Conservation (phyloP, 2,329 filamentous ascomycete species). For the Cryphonectria radicalis region DNA sequence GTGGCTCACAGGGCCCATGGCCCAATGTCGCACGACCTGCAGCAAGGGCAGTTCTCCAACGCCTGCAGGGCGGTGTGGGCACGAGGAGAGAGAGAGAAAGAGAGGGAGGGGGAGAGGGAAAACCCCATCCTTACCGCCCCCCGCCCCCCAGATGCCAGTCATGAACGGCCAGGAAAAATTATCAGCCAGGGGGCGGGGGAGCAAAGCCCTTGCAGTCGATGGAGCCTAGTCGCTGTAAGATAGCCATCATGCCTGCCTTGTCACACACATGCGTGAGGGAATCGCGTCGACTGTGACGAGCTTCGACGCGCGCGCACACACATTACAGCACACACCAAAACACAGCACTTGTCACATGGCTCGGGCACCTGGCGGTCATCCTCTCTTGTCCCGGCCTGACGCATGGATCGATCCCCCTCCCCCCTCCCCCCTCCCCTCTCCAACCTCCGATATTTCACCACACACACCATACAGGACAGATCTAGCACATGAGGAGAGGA, state of each 20-base stretch:
- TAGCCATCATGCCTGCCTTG: not conserved
- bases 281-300: not conserved
- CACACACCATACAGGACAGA: not conserved
- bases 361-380: not conserved
- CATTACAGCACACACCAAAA: not conserved
- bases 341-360: not conserved
- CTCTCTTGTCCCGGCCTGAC: not conserved
- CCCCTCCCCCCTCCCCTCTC: not conserved
- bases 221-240: not conserved
- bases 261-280: not conserved
- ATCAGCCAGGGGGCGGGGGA: not conserved
- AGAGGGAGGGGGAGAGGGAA: too few relatives aligned
- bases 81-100: not conserved
- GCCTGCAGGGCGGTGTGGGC: slow-evolving; percentile 6
- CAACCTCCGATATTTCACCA: not conserved
- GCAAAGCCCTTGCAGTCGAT: not conserved
- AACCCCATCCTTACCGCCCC: too few relatives aligned
- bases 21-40: slow-evolving; percentile 4
- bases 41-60: not conserved
- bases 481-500: not conserved
- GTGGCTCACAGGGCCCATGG: slow-evolving; percentile 1
- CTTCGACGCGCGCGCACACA: not conserved
- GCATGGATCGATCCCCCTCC: not conserved
- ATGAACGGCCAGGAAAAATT: not conserved
- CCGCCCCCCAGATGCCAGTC: not conserved